Base-by-base conservation (phyloP, 2,329 filamentous ascomycete species). In the Coniochaeta prunicola region DNA sequence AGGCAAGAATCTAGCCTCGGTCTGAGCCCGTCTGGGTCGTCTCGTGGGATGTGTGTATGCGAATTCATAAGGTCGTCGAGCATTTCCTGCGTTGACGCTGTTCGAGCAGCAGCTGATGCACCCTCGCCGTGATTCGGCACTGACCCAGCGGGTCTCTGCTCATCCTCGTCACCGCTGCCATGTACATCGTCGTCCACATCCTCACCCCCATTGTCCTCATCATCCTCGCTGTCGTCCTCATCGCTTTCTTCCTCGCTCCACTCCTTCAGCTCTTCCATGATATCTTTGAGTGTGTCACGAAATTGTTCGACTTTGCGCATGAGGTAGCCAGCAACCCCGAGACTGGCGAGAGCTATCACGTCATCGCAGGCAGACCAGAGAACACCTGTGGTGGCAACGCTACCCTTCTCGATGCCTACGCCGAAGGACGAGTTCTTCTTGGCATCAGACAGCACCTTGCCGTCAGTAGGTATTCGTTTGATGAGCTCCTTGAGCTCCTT, bases 301-400 rank as follows among this genome's bases (percentile, higher is more conserved):
- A 88, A 90, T 69, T 92, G 81, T 64, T 90, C 84, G 1, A 88
- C 88, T 68, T 88, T 92, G 64, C 81, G 78, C 0, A 89, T 80
- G 53, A 93, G 80, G 59, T 92, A 77, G 0, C 88, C 90, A 0
- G 82, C 83, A 5, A 96, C 81, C 0, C 91, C 92, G 26, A 85
- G 74, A 6, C 78, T 79, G 55, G 86, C 82, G 40, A 96, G 74
- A 9, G 78, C 77, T 2, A 85, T 75, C 17, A 96, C 69, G 8
- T 83, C 80, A 72, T 97, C 92, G 67, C 92, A 97, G 7, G 86
- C 83, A 58, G 89, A 84, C 92, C 92, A 97, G 1, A 96, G 76
- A 5, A 92, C 79, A 12, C 91, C 92, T 0, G 92, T 94, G 1
- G 84, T 78, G 6, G 83, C 80, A 57, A 86, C 76, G 68, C 80